Percentiles rank a stretch among this genome's conserved stretches.
Evolutionary conservation across 1,139 yeast genomes (phyloP).

Genomic region (Candida pseudocylindracea): DNA sequence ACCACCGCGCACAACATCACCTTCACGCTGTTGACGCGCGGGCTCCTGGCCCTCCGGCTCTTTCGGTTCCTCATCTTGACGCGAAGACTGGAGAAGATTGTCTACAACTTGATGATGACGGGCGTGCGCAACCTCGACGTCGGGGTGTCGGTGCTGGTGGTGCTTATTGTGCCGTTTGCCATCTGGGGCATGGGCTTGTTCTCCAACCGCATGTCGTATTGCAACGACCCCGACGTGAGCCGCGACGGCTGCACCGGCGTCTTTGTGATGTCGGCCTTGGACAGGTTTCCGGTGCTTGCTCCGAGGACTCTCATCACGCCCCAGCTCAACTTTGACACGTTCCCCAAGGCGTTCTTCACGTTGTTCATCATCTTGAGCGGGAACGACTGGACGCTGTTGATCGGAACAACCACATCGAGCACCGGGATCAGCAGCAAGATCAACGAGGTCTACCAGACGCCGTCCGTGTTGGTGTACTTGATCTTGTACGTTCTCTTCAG

Average conservation of each 20-base stretch:
- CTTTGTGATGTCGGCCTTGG: too few relatives aligned
- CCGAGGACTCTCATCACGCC: constrained; percentile 56
- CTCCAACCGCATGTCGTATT: constrained; percentile 28
- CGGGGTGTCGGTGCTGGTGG: constrained; percentile 56
- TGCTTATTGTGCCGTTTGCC: constrained; percentile 66
- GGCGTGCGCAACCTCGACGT: constrained; percentile 59
- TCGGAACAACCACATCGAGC: too few relatives aligned
- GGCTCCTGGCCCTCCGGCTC: constrained; percentile 74
- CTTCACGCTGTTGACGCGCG: constrained; percentile 51
- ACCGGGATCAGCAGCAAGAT: too few relatives aligned
- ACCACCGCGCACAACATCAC: constrained; percentile 65
- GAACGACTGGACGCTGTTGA: constrained; percentile 12
- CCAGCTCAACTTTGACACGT: constrained; percentile 40
- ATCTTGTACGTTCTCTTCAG: too few relatives aligned
- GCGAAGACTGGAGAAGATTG: constrained; percentile 44
- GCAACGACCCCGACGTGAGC: constrained; percentile 36
- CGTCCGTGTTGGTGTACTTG: too few relatives aligned
- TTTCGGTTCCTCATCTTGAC: constrained; percentile 42
- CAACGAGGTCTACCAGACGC: too few relatives aligned
- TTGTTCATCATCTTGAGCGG: constrained; percentile 68
- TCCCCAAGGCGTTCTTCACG: constrained; percentile 41
- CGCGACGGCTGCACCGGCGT: constrained; percentile 34
- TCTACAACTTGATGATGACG: constrained; percentile 55
- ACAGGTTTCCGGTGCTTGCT: constrained; percentile 35
- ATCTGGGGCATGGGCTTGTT: constrained; percentile 82